Evolutionary conservation across 306 rosid species (phyloP).

Genomic region (Phaseolus lunatus): DNA sequence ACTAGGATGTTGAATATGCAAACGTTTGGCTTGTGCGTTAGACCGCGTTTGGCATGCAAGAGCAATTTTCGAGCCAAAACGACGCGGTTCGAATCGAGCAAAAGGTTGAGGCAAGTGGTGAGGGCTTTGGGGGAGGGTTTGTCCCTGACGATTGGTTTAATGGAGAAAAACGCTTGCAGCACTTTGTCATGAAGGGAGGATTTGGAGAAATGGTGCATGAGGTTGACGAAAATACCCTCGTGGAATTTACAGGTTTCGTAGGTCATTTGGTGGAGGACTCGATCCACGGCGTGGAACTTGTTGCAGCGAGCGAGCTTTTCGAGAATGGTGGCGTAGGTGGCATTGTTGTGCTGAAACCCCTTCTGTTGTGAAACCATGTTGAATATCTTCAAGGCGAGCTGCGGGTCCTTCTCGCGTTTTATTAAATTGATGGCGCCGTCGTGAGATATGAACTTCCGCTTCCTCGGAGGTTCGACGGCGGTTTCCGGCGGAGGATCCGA

Average conservation of each 20-base stretch:
- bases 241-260: slow-evolving; percentile 85
- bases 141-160: slow-evolving; percentile 70
- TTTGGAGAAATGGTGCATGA: slow-evolving; percentile 82
- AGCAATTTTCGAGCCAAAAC: slow-evolving; percentile 77
- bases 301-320: slow-evolving; percentile 74
- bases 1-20: slow-evolving; percentile 85
- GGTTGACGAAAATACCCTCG: slow-evolving; percentile 79
- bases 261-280: slow-evolving; percentile 74
- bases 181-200: slow-evolving; percentile 69
- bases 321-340: slow-evolving; percentile 75
- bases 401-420: slow-evolving; percentile 83
- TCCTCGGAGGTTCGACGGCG: slow-evolving; percentile 47
- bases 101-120: slow-evolving; percentile 82
- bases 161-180: slow-evolving; percentile 65
- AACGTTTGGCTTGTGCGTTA: slow-evolving; percentile 67
- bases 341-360: slow-evolving; percentile 77
- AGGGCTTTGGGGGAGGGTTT: slow-evolving; percentile 82
- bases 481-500: slow-evolving; percentile 60
- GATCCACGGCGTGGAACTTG: slow-evolving; percentile 74
- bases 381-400: slow-evolving; percentile 76
- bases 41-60: slow-evolving; percentile 60
- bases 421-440: slow-evolving; percentile 68
- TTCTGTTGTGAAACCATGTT: slow-evolving; percentile 75
- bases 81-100: slow-evolving; percentile 68
- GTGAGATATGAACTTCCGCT: slow-evolving; percentile 65